Evolutionary conservation across 768 basidiomycete species (phyloP).

Genomic region (Collybia sp.): DNA sequence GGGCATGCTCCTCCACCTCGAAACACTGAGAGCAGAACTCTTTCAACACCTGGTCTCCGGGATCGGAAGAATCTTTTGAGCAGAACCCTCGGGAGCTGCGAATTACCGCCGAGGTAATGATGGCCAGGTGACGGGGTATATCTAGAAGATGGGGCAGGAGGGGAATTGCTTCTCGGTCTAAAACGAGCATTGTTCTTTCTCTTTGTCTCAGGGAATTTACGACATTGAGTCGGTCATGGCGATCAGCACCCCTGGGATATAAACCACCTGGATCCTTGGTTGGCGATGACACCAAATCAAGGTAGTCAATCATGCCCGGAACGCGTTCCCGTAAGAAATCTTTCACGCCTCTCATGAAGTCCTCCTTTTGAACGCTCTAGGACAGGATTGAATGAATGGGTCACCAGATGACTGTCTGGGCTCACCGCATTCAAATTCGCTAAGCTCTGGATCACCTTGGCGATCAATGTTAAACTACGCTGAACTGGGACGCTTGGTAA

Average conservation of each 20-base stretch:
- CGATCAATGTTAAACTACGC: conserved; percentile 79
- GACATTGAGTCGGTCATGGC: conserved; percentile 49
- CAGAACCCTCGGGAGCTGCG: conserved; percentile 50
- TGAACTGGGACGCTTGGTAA: conserved; percentile 64
- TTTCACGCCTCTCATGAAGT: conserved; percentile 77
- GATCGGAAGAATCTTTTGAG: conserved; percentile 23
- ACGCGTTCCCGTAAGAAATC: conserved; percentile 63
- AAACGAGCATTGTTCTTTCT: conserved; percentile 44
- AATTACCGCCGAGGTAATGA: conserved; percentile 71
- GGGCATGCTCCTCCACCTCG: conserved; percentile 66
- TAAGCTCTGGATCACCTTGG: conserved; percentile 85
- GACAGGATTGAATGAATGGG: background rate
- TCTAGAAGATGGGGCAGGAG: conserved; percentile 73
- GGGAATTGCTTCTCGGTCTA: conserved; percentile 70
- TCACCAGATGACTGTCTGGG: conserved; percentile 3
- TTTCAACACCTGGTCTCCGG: conserved; percentile 37
- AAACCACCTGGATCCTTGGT: conserved; percentile 17
- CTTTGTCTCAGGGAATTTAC: conserved; percentile 57
- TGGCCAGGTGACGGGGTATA: conserved; percentile 72
- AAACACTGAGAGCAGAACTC: conserved; percentile 60
- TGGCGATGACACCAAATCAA: conserved; percentile 64
- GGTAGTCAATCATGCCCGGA: conserved; percentile 76
- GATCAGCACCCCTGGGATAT: conserved; percentile 19
- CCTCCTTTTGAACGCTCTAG: conserved; percentile 68
- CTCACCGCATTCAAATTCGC: conserved; percentile 79